Base-by-base conservation (phyloP, 208 protist species). In the Angomonas ambiguus region DNA sequence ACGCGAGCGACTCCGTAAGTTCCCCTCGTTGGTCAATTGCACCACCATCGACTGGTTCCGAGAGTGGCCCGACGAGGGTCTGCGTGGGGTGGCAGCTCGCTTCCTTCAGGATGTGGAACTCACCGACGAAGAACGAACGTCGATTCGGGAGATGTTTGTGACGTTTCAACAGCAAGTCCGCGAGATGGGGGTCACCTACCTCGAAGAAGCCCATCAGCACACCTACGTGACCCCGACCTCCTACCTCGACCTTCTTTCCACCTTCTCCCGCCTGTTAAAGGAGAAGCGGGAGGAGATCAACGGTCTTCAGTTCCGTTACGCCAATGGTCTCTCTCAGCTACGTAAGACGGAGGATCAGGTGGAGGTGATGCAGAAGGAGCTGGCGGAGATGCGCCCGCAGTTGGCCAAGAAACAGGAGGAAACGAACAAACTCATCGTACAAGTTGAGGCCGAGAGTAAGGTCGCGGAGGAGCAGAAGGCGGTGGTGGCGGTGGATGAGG, bases 31-130 rank as follows among this genome's bases (percentile, higher is more conserved):
- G 16, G 96, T 99, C 60, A 99, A 98, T 77, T 99, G 98, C 79
- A 99, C 95, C 20, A 99, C 97, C 5, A 99, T 99, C 70, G 98
- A 99, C 84, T 99, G 98, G 98, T 99, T 99, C 83, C 72, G 87
- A 13, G 82, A 95, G 72, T 99, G 98, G 98, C 96, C 97, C 2
- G 77, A 93, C 59, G 89, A 98, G 31, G 98, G 97, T 27, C 85
- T 99, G 25, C 77, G 77, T 61, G 87, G 77, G 35, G 95, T 98
- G 28, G 94, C 96, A 1, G 72, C 76, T 13, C 83, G 89, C 56
- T 97, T 97, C 70, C 80, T 97, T 56, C 77, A 69, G 18, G 77
- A 88, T 6, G 82, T 95, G 38, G 87, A 96, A 18, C 75, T 97
- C 24, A 83, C 79, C 8, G 89, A 91, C 22, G 67, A 56, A 0